These are phyloP conservation scores for Cinnamomum micranthum DNA, from an alignment of 164 flowering plant genomes.

Conservation along the genomic window DNA sequence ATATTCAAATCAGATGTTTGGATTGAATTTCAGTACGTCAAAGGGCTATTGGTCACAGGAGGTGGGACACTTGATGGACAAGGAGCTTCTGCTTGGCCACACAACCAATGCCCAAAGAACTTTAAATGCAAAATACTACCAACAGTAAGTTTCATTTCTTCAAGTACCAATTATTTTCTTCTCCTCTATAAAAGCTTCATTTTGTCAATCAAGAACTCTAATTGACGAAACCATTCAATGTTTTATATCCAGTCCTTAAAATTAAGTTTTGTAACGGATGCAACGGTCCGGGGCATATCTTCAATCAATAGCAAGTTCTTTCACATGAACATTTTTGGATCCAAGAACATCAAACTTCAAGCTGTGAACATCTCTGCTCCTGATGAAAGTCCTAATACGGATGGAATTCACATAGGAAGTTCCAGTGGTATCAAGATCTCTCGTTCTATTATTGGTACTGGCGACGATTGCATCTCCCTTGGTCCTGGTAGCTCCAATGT, in stretches of 20 bases:
- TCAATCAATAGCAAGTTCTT: constrained; percentile 63
- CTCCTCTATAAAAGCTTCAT: no score
- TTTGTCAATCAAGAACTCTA: no score
- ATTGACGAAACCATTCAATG: no score
- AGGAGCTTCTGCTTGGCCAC: constrained; percentile 40
- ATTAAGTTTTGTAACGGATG: constrained; percentile 38
- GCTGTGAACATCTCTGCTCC: constrained; percentile 46
- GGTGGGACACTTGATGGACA: constrained; percentile 52
- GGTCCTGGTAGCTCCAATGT: constrained; percentile 54
- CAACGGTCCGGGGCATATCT: constrained; percentile 35
- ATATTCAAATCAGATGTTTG: constrained; percentile 20
- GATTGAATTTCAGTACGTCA: constrained; percentile 32
- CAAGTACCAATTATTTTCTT: no score
- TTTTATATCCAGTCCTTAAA: constrained; percentile 38
- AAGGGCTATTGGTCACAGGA: constrained; percentile 30
- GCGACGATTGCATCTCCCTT: constrained; percentile 63
- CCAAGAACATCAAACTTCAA: constrained; percentile 37
- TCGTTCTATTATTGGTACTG: constrained; percentile 39
- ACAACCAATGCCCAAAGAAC: constrained; percentile 10
- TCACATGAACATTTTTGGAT: constrained; percentile 44
- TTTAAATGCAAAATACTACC: constrained; percentile 30
- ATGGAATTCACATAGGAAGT: constrained; percentile 60
- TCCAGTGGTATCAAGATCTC: constrained; percentile 32
- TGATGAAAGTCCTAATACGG: constrained; percentile 57
- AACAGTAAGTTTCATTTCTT: constrained; percentile 29